These are phyloP conservation scores for Candida jianshihensis DNA, from an alignment of 805 yeast species.

Conservation along the genomic window DNA sequence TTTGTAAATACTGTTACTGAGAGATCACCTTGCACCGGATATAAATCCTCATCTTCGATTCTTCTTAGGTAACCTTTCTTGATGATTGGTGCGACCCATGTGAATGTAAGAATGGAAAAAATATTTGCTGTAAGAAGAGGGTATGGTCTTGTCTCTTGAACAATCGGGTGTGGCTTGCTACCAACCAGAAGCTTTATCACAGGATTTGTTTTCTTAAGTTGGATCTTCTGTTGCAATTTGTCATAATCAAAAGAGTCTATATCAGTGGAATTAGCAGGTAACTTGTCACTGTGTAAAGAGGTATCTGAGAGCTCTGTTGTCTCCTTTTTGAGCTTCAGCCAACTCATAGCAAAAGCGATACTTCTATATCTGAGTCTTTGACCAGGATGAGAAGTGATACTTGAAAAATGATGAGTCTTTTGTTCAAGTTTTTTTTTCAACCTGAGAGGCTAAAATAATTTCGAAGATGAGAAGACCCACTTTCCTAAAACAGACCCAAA, in stretches of 20 bases:
- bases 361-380: too few species aligned
- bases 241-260: not conserved
- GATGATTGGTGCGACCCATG: conserved; percentile 19
- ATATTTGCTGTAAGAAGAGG: conserved; percentile 16
- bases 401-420: too few species aligned
- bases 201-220: conserved; percentile 10
- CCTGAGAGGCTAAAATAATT: too few species aligned
- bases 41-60: conserved; percentile 51
- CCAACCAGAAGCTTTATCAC: conserved; percentile 14
- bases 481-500: too few species aligned
- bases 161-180: conserved; percentile 15
- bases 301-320: not conserved
- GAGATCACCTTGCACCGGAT: conserved; percentile 30
- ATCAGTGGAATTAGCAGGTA: not conserved
- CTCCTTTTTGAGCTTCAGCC: not conserved
- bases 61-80: conserved; percentile 55
- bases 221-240: conserved; percentile 10
- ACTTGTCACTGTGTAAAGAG: not conserved
- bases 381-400: too few species aligned
- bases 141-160: conserved; percentile 8
- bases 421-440: too few species aligned
- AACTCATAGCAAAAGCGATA: not conserved
- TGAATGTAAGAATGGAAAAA: conserved; percentile 13
- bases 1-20: conserved; percentile 28
- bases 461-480: too few species aligned